Evolutionary conservation across 345 rosid species (phyloP).

Genomic region (Abelmoschus esculentus): DNA sequence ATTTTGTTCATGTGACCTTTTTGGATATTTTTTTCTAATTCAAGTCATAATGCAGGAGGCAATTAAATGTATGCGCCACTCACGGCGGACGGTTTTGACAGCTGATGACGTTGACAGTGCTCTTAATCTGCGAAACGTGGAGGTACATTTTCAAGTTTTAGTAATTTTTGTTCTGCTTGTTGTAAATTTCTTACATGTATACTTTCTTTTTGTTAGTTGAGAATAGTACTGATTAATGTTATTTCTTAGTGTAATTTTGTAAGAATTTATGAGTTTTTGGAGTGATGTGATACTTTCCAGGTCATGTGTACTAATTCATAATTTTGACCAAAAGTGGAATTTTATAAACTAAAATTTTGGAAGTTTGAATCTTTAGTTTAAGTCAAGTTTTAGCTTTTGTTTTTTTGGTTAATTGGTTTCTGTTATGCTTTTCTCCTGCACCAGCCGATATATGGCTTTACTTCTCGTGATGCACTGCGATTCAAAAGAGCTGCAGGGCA

Average conservation of each 20-base stretch:
- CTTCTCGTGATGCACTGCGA: conserved; percentile 42
- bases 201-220: not conserved
- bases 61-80: conserved; percentile 87
- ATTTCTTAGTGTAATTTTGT: not conserved
- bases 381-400: not conserved
- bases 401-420: not conserved
- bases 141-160: conserved; percentile 29
- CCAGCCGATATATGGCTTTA: conserved; percentile 66
- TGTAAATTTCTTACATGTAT: not conserved
- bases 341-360: not conserved
- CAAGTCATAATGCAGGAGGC: conserved; percentile 50
- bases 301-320: not conserved
- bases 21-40: conserved; percentile 2
- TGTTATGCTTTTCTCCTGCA: not conserved
- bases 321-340: not conserved
- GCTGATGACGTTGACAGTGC: conserved; percentile 73
- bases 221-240: not conserved
- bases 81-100: conserved; percentile 54
- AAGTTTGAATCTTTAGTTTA: not conserved
- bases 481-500: conserved; percentile 70
- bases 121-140: conserved; percentile 63
- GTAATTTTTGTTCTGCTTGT: not conserved
- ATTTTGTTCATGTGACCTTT: not conserved
- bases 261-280: not conserved
- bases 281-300: not conserved